Evolutionary conservation across 306 rosid genomes (phyloP).

Genomic region (apple (Malus domestica)): DNA sequence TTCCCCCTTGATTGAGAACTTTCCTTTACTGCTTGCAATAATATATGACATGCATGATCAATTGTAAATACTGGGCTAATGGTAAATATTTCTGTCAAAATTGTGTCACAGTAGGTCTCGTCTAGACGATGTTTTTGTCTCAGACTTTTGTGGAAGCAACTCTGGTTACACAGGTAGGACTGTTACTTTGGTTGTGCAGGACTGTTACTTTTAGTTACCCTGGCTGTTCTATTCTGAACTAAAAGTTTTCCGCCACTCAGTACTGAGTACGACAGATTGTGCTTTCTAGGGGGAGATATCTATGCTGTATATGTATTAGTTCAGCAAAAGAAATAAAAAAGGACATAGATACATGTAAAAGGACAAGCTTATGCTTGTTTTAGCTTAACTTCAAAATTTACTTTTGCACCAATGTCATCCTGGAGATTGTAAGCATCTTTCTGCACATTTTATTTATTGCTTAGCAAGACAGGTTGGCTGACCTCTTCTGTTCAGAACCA

Average conservation of each 20-base stretch:
- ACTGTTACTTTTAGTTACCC: conserved; percentile 9
- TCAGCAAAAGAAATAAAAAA: background rate
- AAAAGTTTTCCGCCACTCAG: background rate
- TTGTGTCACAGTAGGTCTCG: conserved; percentile 47
- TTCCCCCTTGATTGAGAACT: background rate
- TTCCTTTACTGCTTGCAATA: background rate
- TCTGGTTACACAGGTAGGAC: conserved; percentile 71
- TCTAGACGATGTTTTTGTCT: conserved; percentile 41
- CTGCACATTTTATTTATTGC: background rate
- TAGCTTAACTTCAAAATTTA: background rate
- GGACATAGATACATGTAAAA: background rate
- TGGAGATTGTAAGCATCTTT: background rate
- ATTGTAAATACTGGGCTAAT: conserved; percentile 9
- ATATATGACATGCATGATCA: background rate
- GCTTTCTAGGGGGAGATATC: background rate
- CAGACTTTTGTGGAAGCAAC: conserved; percentile 42
- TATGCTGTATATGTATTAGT: background rate
- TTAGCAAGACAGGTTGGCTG: background rate
- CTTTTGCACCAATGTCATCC: background rate
- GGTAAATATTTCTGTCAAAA: conserved; percentile 27
- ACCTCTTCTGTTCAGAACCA: background rate
- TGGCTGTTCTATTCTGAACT: background rate
- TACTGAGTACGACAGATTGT: background rate
- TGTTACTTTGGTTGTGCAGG: conserved; percentile 23
- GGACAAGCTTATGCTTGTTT: background rate